Evolutionary conservation across 1,284 basidiomycete species (phyloP).

Genomic region (Crepidotus sp.): DNA sequence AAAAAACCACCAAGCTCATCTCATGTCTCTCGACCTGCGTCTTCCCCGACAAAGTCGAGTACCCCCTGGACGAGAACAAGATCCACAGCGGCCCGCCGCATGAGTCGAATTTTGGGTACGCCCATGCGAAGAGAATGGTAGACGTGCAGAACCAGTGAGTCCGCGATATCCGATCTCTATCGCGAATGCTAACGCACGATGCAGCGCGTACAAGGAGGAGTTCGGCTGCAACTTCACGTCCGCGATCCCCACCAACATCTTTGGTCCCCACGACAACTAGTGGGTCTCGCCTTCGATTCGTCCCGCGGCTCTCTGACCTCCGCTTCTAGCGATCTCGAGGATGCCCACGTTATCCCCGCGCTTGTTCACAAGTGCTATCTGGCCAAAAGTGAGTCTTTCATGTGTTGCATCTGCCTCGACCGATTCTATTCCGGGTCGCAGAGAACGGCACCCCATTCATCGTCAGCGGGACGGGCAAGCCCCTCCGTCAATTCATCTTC

Average conservation of each 20-base stretch:
- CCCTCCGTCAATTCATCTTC: slow-evolving; percentile 88
- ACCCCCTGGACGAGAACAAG: slow-evolving; percentile 85
- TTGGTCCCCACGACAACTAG: slow-evolving; percentile 81
- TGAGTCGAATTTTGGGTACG: slow-evolving; percentile 85
- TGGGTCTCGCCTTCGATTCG: slow-evolving; percentile 20
- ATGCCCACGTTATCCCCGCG: slow-evolving; percentile 85
- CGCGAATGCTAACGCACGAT: not conserved
- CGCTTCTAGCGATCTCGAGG: slow-evolving; percentile 69
- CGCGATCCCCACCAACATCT: slow-evolving; percentile 89
- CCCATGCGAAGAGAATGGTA: slow-evolving; percentile 88
- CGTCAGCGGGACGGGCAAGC: slow-evolving; percentile 79
- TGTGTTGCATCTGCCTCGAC: slow-evolving; percentile 26
- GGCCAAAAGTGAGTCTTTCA: no score
- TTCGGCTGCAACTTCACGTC: slow-evolving; percentile 87
- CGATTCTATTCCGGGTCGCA: slow-evolving; percentile 23
- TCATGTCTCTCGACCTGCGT: slow-evolving; percentile 86
- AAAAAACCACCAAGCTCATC: slow-evolving; percentile 62
- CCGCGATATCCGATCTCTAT: not conserved
- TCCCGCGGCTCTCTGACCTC: not conserved
- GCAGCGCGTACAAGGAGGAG: slow-evolving; percentile 83
- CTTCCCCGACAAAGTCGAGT: slow-evolving; percentile 79
- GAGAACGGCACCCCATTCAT: slow-evolving; percentile 77
- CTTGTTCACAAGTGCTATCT: slow-evolving; percentile 84
- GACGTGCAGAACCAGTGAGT: slow-evolving; percentile 85
- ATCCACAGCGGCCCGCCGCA: slow-evolving; percentile 85